phyloP scores from a whole-genome alignment of 2,329 filamentous ascomycete genomes.

The Didymella lethalis region DNA sequence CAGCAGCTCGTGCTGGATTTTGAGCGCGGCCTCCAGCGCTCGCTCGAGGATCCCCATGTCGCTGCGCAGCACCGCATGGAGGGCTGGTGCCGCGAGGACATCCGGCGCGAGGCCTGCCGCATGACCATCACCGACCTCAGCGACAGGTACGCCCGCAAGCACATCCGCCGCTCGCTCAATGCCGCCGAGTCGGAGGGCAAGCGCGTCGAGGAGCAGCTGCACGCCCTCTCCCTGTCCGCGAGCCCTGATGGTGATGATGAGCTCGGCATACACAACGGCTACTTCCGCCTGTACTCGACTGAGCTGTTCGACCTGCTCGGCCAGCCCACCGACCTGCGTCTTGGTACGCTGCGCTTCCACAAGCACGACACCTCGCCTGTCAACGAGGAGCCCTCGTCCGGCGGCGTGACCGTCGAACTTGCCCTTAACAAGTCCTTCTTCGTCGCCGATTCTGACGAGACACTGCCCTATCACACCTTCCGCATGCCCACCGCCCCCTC shows the following conservation, averaged over 20 bases:
- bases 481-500: constrained; percentile 42
- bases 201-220: constrained; percentile 44
- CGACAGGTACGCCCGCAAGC: constrained; percentile 42
- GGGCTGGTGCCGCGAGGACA: constrained; percentile 24
- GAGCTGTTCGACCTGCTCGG: constrained; percentile 48
- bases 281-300: constrained; percentile 49
- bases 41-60: constrained; percentile 26
- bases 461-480: constrained; percentile 47
- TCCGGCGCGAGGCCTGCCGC: constrained; percentile 43
- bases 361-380: constrained; percentile 18
- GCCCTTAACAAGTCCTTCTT: constrained; percentile 46
- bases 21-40: constrained; percentile 42
- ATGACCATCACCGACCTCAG: constrained; percentile 45
- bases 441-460: constrained; percentile 47
- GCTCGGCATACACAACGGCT: constrained; percentile 42
- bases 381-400: constrained; percentile 5
- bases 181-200: constrained; percentile 43
- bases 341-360: constrained; percentile 49
- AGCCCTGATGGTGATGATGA: constrained; percentile 22
- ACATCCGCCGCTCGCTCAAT: constrained; percentile 42
- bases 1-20: constrained; percentile 41
- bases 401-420: constrained; percentile 40
- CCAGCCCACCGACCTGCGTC: constrained; percentile 46
- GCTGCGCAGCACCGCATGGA: constrained; percentile 3
- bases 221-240: constrained; percentile 22